Evolutionary conservation across 306 rosid species (phyloP).

Genomic region (Begonia peltatifolia): DNA sequence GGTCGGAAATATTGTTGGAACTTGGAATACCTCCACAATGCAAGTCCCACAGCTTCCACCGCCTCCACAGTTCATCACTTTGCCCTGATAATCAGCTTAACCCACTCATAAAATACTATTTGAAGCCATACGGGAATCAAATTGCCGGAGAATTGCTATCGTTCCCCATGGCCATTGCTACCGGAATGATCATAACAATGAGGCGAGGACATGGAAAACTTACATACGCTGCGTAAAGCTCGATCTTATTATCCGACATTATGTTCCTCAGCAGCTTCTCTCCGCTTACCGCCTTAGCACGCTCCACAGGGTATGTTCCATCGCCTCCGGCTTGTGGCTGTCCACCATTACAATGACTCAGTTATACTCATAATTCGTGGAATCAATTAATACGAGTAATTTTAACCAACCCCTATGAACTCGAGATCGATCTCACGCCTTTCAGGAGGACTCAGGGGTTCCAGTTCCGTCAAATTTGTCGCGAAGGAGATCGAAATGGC

Average conservation of each 20-base stretch:
- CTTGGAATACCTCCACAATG: constrained; percentile 49
- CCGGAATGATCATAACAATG: neutral
- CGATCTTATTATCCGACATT: constrained; percentile 75
- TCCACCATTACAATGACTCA: constrained; percentile 5
- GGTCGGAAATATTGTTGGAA: too few relatives aligned
- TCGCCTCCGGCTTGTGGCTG: constrained; percentile 62
- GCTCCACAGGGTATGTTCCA: constrained; percentile 54
- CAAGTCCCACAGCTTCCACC: constrained; percentile 96
- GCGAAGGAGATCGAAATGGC: constrained; percentile 17
- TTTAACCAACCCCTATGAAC: constrained; percentile 45
- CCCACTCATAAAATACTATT: neutral
- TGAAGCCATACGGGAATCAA: neutral
- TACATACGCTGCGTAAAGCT: constrained; percentile 91
- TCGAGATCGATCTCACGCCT: constrained; percentile 61
- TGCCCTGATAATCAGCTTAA: constrained; percentile 39
- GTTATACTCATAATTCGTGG: neutral
- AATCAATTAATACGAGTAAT: neutral
- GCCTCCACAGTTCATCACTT: constrained; percentile 90
- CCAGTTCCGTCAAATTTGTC: constrained; percentile 14
- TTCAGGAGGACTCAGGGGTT: constrained; percentile 16
- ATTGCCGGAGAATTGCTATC: too few relatives aligned
- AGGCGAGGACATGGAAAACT: constrained; percentile 12
- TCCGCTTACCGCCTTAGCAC: constrained; percentile 52
- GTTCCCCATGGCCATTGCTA: neutral
- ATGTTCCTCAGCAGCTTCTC: constrained; percentile 73